Conservation (phyloP, 495 filamentous ascomycete genomes). For the Tuber calosporum region DNA sequence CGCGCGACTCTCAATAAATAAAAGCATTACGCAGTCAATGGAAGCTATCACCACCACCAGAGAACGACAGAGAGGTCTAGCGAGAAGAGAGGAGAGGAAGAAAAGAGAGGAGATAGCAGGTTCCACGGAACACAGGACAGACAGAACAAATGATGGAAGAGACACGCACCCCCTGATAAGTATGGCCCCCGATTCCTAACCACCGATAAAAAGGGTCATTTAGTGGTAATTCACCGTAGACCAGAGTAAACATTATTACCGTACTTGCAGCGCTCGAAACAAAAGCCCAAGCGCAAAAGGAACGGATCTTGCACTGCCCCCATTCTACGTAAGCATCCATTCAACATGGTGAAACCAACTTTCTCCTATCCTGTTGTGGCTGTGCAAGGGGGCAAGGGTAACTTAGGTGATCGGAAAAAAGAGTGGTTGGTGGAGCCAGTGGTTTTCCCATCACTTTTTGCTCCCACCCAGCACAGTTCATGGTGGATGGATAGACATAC, state of each 20-base stretch:
- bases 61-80: not conserved
- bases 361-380: not conserved
- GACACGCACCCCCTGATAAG: not conserved
- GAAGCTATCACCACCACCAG: not conserved
- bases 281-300: not conserved
- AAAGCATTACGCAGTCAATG: not conserved
- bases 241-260: not conserved
- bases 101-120: not conserved
- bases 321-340: not conserved
- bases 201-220: not conserved
- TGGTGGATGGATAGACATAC: not conserved
- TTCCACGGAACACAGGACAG: not conserved
- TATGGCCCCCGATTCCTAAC: not conserved
- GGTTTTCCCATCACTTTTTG: no score
- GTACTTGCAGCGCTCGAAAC: not conserved
- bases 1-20: not conserved
- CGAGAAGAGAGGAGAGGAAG: not conserved
- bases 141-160: not conserved
- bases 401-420: no score
- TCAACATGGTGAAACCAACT: not conserved
- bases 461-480: no score
- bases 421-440: no score
- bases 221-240: no score
- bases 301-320: not conserved
- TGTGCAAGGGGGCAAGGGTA: no score